phyloP scores from a whole-genome alignment of 2,329 filamentous ascomycete genomes.

The Daldinia sp. region DNA sequence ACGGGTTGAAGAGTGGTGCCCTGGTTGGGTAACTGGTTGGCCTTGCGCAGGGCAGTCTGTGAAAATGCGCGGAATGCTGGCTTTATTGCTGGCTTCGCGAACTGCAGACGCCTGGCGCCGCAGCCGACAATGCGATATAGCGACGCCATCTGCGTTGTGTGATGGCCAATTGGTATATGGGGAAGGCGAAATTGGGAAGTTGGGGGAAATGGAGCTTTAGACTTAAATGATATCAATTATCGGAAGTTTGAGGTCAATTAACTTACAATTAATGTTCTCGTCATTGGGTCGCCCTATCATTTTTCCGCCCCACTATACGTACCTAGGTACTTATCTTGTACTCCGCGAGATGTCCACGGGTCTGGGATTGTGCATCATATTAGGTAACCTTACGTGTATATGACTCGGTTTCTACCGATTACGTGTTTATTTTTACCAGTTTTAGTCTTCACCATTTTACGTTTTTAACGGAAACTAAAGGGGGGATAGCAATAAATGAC shows the following conservation, averaged over 20 bases:
- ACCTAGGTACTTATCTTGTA: slow-evolving; percentile 4
- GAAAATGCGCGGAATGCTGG: slow-evolving; percentile 68
- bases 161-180: slow-evolving; percentile 48
- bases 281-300: slow-evolving; percentile 48
- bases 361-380: not conserved
- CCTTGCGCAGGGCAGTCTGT: slow-evolving; percentile 70
- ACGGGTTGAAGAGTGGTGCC: slow-evolving; percentile 74
- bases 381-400: slow-evolving; percentile 1
- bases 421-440: not conserved
- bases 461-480: not conserved
- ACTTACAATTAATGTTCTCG: slow-evolving; percentile 47
- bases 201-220: slow-evolving; percentile 23
- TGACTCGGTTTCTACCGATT: not conserved
- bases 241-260: slow-evolving; percentile 28
- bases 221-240: slow-evolving; percentile 12
- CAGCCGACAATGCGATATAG: slow-evolving; percentile 79
- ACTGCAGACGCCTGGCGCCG: slow-evolving; percentile 73
- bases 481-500: not conserved
- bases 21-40: slow-evolving; percentile 68
- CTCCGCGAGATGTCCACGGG: not conserved
- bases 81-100: slow-evolving; percentile 42
- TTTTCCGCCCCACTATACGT: slow-evolving; percentile 40
- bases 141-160: slow-evolving; percentile 70
- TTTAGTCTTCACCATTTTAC: not conserved
- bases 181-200: slow-evolving; percentile 22